These are phyloP conservation scores for Clavariopsis aquatica DNA, from an alignment of 495 filamentous ascomycete species.

Conservation along the genomic window DNA sequence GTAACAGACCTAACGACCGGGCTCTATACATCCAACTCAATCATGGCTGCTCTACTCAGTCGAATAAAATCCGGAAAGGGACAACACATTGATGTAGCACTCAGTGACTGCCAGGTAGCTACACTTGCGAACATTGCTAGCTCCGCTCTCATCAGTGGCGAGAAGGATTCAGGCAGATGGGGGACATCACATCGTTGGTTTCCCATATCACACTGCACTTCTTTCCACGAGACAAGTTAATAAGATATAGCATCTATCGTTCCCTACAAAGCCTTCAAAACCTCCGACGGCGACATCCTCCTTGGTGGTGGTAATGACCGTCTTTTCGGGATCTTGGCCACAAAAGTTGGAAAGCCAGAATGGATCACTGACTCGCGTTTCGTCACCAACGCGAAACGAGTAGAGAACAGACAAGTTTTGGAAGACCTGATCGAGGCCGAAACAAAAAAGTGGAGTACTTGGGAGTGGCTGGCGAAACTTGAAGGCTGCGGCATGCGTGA, in stretches of 20 bases:
- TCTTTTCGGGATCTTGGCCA: slow-evolving; percentile 83
- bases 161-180: slow-evolving; percentile 87
- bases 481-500: slow-evolving; percentile 81
- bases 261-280: slow-evolving; percentile 89
- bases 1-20: slow-evolving; percentile 96
- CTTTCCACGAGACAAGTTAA: slow-evolving; percentile 22
- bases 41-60: slow-evolving; percentile 88
- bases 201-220: background rate
- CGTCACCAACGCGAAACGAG: slow-evolving; percentile 76
- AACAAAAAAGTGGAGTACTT: slow-evolving; percentile 74
- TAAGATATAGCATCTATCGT: slow-evolving; percentile 77
- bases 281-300: slow-evolving; percentile 87
- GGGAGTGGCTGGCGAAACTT: slow-evolving; percentile 83
- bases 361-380: slow-evolving; percentile 79
- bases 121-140: slow-evolving; percentile 91
- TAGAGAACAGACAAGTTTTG: slow-evolving; percentile 73
- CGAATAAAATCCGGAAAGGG: slow-evolving; percentile 69
- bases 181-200: slow-evolving; percentile 90
- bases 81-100: slow-evolving; percentile 86
- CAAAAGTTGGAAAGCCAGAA: slow-evolving; percentile 71
- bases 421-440: slow-evolving; percentile 74
- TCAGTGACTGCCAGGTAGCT: slow-evolving; percentile 94
- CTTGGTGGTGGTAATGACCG: slow-evolving; percentile 93
- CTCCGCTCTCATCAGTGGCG: slow-evolving; percentile 83
- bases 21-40: slow-evolving; percentile 92